Base-by-base conservation (phyloP, 495 filamentous ascomycete genomes). In the Xylaria grammica region DNA sequence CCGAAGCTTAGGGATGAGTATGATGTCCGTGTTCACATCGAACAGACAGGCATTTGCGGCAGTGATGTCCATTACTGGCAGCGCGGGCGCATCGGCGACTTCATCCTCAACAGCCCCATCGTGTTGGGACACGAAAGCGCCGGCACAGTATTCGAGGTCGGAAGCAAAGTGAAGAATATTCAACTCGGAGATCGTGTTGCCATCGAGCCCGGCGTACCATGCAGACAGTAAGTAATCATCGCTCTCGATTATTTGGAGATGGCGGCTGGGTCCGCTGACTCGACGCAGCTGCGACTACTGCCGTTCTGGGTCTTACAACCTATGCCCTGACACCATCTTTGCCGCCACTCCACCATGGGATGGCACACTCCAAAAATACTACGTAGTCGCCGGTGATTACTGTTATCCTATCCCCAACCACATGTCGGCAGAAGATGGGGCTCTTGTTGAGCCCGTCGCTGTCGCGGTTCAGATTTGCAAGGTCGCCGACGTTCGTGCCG, bases 101-200 rank as follows among this genome's bases (percentile, higher is more conserved):
- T 70, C 52, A 44, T 77, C 48, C 62, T 78, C 15, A 65, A 57
- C 2, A 68, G 52, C 9, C 75, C 73, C 27, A 73, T 78, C n/a
- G 56, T 92, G 70, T 85, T 92, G 20, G 91, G 91, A 57, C 90
- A 93, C 77, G 91, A 92, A 78, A 91, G 90, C 58, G 85, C 89
- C 27, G 91, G 89, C 56, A 81, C 85, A 56, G 77, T 93, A 40
- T 74, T 93, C 55, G 86, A 90, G 34, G 85, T 86, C 32, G 90
- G 90, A 32, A 81, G 87, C 52, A 83, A 81, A 4, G 90, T 93
- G 61, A 89, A 79, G 17, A 77, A 81, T 62, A 81, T 91, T 66
- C 83, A 88, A 67, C 78, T 83, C 22, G 90, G 91, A 65, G 90
- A 92, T 62, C 75, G 72, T 0, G 83, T 85, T 50, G 82, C 84